phyloP scores from a whole-genome alignment of 805 yeast genomes.

The Yarrowia sp. region DNA sequence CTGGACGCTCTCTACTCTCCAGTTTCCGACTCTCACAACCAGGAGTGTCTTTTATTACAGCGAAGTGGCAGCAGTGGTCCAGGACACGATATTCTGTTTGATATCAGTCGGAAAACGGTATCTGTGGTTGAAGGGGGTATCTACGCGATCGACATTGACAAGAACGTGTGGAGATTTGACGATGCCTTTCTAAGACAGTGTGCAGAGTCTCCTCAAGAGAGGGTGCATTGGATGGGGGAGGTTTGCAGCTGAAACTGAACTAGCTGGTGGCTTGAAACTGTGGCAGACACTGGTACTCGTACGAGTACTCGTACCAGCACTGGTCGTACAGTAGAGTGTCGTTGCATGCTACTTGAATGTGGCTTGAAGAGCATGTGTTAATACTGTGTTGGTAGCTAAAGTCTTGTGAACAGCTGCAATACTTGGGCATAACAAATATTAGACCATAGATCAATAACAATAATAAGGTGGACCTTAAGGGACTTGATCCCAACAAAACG shows the following conservation, averaged over 20 bases:
- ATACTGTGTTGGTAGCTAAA: too few relatives aligned
- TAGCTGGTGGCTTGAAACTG: too few relatives aligned
- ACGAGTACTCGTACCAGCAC: too few relatives aligned
- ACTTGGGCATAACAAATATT: not conserved
- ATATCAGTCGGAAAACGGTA: conserved; percentile 2
- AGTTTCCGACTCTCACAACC: conserved; percentile 26
- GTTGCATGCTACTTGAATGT: not conserved
- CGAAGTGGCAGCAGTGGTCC: conserved; percentile 35
- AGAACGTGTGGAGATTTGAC: conserved; percentile 15
- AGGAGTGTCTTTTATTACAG: conserved; percentile 29
- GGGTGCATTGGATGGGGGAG: not conserved
- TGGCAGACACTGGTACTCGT: too few relatives aligned
- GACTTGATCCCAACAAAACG: too few relatives aligned
- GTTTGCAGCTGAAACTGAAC: too few relatives aligned
- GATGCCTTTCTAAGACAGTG: conserved; percentile 29
- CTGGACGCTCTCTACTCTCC: conserved; percentile 32
- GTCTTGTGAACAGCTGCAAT: too few relatives aligned
- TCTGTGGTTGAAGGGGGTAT: conserved; percentile 19
- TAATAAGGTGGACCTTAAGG: too few relatives aligned
- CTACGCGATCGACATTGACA: conserved; percentile 9
- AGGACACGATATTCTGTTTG: conserved; percentile 22
- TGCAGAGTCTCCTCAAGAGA: conserved; percentile 1
- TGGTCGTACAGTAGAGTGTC: too few relatives aligned
- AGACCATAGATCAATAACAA: not conserved
- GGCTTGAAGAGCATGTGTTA: too few relatives aligned